Evolutionary conservation across 75 land plant genomes (phyloP), one percentile per base, ranked within the genome.

Genomic region (Pinus taeda): DNA sequence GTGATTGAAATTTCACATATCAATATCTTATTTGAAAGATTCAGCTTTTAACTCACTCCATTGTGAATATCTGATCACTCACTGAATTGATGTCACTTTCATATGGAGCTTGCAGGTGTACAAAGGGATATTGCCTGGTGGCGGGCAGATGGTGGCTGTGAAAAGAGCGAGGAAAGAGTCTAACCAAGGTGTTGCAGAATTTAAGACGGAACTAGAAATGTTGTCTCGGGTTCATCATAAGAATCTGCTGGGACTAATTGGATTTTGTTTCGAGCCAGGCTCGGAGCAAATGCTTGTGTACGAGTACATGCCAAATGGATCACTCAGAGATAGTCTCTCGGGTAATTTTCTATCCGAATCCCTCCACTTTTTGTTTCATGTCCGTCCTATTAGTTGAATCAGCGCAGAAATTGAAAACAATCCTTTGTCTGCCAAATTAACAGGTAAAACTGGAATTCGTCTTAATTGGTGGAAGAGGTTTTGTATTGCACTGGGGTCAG

Each of bases 161-260:
- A 95, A 95, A 79, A 87, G 90, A 75, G 95, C 98, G 4, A 86
- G 87, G 60, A 82, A 79, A 65, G 91, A 82, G 49, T 93, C 98
- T 15, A 83, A 33, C 33, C 33, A 85, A 81, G 93, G 93, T 76
- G 95, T 93, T 69, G 87, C 85, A 18, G 93, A 93, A 79, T 94
- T 95, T 79, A 95, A 90, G 75, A 92, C 84, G 57, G 98, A 95
- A 78, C 87, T 95, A 59, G 98, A 95, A 79, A 55, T 95, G 58
- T 88, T 95, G 3, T 95, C 98, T 12, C 79, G 98, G n/a, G 95
- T 95, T 39, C 98, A 95, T 76, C 98, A 92, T 85, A 87, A 85
- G 63, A 95, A 92, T 71, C 81, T 95, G 65, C 88, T 95, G n/a
- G 81, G 84, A 9, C 88, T 95, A 18, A 83, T 94, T 6, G 97